phyloP scores from a whole-genome alignment of 495 filamentous ascomycete species.

The Glutinoglossum americanum region DNA sequence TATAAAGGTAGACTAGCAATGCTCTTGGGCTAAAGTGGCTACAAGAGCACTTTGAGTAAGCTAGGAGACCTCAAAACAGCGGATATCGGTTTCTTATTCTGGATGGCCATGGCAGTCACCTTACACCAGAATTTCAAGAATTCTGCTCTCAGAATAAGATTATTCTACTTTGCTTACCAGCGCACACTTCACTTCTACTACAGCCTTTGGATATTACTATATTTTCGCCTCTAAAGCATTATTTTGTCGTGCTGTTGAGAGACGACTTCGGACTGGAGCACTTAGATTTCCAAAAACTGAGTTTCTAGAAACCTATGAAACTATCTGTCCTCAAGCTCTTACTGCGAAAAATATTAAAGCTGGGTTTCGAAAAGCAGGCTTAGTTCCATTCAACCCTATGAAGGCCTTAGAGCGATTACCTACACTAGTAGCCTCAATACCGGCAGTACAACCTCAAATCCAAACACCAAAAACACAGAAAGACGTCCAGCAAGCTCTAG shows the following conservation, averaged over 20 bases:
- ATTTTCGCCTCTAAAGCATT: not conserved
- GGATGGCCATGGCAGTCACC: not conserved
- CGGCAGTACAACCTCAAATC: not conserved
- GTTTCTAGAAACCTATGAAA: not conserved
- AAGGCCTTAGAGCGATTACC: not conserved
- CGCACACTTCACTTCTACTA: not conserved
- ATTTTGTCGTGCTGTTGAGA: not conserved
- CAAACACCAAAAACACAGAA: not conserved
- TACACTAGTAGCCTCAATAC: not conserved
- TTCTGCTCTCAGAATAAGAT: not conserved
- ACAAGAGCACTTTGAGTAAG: not conserved
- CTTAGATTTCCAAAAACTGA: not conserved
- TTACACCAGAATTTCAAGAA: not conserved
- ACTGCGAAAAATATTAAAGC: not conserved
- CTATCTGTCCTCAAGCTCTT: not conserved
- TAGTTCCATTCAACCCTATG: not conserved
- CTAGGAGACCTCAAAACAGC: not conserved
- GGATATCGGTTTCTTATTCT: not conserved
- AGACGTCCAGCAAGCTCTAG: not conserved
- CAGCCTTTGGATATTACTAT: constrained; percentile 4
- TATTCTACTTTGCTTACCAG: not conserved
- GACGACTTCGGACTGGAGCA: not conserved
- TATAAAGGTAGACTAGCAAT: not conserved
- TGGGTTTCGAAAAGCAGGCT: not conserved
- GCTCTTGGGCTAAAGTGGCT: not conserved